Evolutionary conservation across 345 rosid genomes (phyloP).

Genomic region (Reutealis trisperma): DNA sequence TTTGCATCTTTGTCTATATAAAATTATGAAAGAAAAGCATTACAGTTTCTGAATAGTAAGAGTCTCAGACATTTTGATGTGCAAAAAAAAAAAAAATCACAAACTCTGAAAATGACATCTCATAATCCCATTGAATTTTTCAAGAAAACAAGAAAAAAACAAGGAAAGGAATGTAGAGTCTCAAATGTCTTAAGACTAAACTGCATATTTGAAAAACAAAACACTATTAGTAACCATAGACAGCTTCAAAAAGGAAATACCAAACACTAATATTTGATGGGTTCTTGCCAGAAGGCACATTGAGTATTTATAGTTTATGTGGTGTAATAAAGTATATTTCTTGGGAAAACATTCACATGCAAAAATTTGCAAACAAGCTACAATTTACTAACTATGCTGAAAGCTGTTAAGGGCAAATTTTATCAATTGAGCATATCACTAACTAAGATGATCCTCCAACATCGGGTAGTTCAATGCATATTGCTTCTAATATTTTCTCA

Average conservation of each 20-base stretch:
- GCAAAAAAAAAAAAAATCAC: not conserved
- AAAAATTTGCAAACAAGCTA: not conserved
- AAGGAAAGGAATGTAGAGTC: not conserved
- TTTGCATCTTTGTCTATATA: conserved; percentile 25
- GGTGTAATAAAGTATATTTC: not conserved
- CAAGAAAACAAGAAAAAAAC: not conserved
- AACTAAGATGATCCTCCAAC: not conserved
- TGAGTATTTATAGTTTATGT: too few species aligned
- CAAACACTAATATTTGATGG: not conserved
- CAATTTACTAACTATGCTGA: not conserved
- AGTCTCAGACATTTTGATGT: not conserved
- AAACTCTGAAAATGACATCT: not conserved
- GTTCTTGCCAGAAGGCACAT: not conserved
- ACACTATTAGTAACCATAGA: not conserved
- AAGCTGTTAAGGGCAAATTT: not conserved
- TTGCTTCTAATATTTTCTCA: not conserved
- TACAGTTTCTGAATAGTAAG: not conserved
- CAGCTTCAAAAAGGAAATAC: not conserved
- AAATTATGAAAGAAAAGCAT: not conserved
- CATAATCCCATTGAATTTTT: not conserved
- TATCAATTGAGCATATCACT: not conserved
- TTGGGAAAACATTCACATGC: not conserved
- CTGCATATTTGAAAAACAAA: not conserved
- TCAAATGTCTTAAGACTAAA: not conserved
- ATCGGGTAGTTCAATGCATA: not conserved